phyloP scores from a whole-genome alignment of 352 stramenopile species.

The Pythium coloratum region DNA sequence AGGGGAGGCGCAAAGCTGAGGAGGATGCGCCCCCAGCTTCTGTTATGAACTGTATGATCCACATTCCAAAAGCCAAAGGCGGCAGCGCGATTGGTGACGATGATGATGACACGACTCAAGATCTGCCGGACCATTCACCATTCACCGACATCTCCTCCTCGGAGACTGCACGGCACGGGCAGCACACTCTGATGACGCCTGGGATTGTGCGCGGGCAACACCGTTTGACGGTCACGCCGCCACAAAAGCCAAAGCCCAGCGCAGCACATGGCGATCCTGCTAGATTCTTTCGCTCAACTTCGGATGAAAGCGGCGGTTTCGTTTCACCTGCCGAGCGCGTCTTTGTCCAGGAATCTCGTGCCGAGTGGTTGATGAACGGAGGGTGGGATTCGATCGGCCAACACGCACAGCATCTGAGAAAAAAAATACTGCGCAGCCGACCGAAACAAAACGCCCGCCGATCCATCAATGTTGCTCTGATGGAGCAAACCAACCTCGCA shows the following conservation, averaged over 20 bases:
- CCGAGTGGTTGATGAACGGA: not conserved
- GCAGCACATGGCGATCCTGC: not conserved
- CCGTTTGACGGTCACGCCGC: no score
- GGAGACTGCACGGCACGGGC: no score
- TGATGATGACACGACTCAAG: no score
- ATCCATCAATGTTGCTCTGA: not conserved
- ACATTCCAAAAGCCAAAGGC: no score
- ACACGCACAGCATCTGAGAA: not conserved
- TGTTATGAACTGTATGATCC: no score
- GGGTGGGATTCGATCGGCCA: not conserved
- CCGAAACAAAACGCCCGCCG: not conserved
- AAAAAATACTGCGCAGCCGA: not conserved
- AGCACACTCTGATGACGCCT: no score
- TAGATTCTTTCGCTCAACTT: not conserved
- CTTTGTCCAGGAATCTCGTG: not conserved
- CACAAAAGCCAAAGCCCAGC: no score
- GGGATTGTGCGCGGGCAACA: no score
- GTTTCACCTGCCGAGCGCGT: not conserved
- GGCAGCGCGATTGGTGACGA: no score
- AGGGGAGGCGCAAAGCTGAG: conserved; percentile 12
- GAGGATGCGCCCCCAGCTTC: conserved; percentile 10
- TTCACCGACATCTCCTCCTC: no score
- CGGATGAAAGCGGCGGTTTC: not conserved
- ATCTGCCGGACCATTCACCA: no score
- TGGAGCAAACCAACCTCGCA: not conserved